Percentiles rank a stretch among this genome's conserved stretches.
Conservation (phyloP, 2,329 filamentous ascomycete species). For the Colletotrichum theobromicola region DNA sequence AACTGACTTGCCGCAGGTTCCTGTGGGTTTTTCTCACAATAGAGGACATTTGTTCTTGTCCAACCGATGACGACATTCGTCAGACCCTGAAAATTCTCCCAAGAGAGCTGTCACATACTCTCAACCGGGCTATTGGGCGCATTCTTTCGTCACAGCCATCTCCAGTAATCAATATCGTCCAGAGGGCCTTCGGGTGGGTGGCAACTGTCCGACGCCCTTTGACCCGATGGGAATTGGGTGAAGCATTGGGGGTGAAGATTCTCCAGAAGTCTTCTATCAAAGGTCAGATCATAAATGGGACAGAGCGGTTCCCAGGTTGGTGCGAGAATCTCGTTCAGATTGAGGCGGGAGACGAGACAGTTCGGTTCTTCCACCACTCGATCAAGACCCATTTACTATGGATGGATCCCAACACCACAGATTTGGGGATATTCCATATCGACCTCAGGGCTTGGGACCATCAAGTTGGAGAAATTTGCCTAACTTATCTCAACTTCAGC, state of each 20-base stretch:
- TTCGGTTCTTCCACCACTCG: background rate
- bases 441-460: accelerated
- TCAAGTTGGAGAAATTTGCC: accelerated
- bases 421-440: accelerated
- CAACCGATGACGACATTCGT: accelerated
- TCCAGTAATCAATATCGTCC: accelerated
- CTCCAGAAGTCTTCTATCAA: accelerated
- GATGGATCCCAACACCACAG: accelerated
- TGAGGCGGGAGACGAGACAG: background rate
- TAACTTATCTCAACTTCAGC: background rate
- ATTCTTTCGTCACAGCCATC: accelerated
- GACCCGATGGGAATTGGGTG: accelerated
- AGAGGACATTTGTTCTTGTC: accelerated
- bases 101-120: accelerated
- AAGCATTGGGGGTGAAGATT: background rate
- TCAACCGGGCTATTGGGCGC: accelerated
- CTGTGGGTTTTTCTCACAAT: background rate
- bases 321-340: accelerated
- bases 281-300: accelerated
- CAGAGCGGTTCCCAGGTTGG: accelerated
- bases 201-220: accelerated
- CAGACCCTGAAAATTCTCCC: accelerated
- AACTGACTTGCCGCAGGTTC: accelerated
- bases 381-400: background rate
- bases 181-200: accelerated